Evolutionary conservation across 129 eudicot species (phyloP), one percentile per base, ranked within the genome.

Genomic region (Gnaphalium uliginosum): DNA sequence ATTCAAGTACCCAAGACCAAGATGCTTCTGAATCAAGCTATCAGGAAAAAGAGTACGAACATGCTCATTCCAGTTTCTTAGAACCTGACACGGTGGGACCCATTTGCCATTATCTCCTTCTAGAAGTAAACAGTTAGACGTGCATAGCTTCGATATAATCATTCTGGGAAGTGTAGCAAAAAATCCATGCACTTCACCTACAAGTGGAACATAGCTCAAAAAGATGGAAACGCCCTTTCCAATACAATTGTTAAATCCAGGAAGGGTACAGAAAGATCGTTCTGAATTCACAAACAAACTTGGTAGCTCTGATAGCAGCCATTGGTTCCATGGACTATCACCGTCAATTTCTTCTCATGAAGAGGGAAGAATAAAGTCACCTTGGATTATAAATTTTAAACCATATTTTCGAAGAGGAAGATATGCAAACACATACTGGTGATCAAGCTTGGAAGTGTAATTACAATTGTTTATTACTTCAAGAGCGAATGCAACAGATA

Each of bases 291-390:
- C 88, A 81, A 90, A 90, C 80, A 93, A 83, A 25, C 58, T 81
- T 65, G 98, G 98, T 74, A 90, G 87, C 79, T 88, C 87, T 0
- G 96, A 88, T 54, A 93, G 71, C 79, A 93, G 79, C 96, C 96
- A 90, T 66, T 90, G 98, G 71, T 93, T 93, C 98, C 97, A 93
- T 26, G 90, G 88, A 72, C 91, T 90, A 72, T 90, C 87, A 43
- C 93, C 96, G 63, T 90, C 97, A 84, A 93, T 96, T 79, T 90
- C 98, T 82, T 93, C 98, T 78, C 98, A 78, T 59, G 98, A 93
- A 22, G 98, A 93, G 67, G 98, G 98, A 84, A 93, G 91, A 63
- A 90, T 82, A 85, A 93, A 93, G 81, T 93, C 98, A 70, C 90
- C 98, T 88, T 93, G 98, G 29, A 93, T 82, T 6, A 93, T 88